Evolutionary conservation across 176 grass and related monocot genomes (phyloP).

Genomic region (Carex scoparia): DNA sequence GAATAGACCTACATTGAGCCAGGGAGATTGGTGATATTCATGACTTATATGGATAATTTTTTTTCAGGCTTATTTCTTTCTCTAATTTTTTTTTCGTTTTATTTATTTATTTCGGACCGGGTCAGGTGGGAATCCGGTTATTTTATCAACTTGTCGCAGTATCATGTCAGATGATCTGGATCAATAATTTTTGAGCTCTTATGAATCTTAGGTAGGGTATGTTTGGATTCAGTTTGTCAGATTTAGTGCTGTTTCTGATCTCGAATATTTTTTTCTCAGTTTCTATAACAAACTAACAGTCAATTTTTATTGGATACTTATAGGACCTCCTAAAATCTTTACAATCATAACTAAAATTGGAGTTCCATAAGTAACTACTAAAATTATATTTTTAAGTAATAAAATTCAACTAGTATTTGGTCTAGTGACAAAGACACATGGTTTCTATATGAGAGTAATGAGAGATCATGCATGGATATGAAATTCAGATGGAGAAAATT

Average conservation of each 20-base stretch:
- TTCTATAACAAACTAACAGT: neutral
- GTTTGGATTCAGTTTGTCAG: constrained; percentile 2
- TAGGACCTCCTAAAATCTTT: neutral
- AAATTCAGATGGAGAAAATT: no score
- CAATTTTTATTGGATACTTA: neutral
- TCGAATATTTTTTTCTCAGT: neutral
- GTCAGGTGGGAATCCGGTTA: neutral
- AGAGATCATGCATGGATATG: no score
- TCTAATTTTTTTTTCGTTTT: neutral
- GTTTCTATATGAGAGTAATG: no score
- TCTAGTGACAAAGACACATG: no score
- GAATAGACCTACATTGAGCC: neutral
- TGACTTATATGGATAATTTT: neutral
- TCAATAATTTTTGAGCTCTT: neutral
- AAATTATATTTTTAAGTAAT: no score
- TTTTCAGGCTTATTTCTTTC: neutral
- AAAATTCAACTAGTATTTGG: no score
- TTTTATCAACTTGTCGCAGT: neutral
- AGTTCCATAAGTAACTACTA: neutral
- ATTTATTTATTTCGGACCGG: neutral
- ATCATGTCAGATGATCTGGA: neutral
- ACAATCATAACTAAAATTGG: neutral
- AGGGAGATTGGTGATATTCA: neutral
- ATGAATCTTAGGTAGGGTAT: neutral
- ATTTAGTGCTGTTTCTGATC: neutral